A percentile compares a stretch with the other conserved stretches of the same genome.
Evolutionary conservation across 495 filamentous ascomycete genomes (phyloP).

Genomic region (Jackrogersella minutella): DNA sequence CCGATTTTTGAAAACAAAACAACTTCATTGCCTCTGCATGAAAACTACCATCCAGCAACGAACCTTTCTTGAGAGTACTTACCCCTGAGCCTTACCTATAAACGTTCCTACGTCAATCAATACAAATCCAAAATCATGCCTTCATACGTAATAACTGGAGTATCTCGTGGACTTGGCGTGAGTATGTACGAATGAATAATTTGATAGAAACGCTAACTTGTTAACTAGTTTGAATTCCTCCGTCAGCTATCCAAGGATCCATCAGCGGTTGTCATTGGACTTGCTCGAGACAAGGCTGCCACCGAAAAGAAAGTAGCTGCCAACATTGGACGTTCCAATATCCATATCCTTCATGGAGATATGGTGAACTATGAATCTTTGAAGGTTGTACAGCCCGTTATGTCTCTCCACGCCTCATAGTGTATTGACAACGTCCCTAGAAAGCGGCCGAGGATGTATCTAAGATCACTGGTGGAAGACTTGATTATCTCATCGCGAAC

Average conservation of each 20-base stretch:
- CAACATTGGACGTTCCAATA: constrained; percentile 48
- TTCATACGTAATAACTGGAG: constrained; percentile 48
- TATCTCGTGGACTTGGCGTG: constrained; percentile 48
- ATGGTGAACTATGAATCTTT: constrained; percentile 53
- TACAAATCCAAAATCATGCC: constrained; percentile 35
- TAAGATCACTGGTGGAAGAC: constrained; percentile 50
- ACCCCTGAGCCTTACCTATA: neutral
- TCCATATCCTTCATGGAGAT: constrained; percentile 58
- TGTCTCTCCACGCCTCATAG: neutral
- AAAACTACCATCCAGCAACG: neutral
- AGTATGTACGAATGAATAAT: constrained; percentile 2
- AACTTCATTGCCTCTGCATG: neutral
- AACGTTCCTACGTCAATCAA: neutral
- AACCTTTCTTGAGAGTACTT: neutral
- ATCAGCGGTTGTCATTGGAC: constrained; percentile 47
- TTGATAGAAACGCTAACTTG: constrained; percentile 6
- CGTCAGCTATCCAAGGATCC: constrained; percentile 46
- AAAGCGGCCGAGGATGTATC: constrained; percentile 47
- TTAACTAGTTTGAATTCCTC: constrained; percentile 45
- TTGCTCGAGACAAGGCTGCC: constrained; percentile 47
- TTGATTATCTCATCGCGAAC: constrained; percentile 65
- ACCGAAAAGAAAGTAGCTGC: constrained; percentile 45
- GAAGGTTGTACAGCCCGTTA: constrained; percentile 32
- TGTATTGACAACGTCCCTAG: constrained; percentile 26
- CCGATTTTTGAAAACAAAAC: no score